A percentile compares a stretch with the other conserved stretches of the same genome.
Evolutionary conservation across 139 green algal genomes (phyloP).

Genomic region (Asterochloris erici): DNA sequence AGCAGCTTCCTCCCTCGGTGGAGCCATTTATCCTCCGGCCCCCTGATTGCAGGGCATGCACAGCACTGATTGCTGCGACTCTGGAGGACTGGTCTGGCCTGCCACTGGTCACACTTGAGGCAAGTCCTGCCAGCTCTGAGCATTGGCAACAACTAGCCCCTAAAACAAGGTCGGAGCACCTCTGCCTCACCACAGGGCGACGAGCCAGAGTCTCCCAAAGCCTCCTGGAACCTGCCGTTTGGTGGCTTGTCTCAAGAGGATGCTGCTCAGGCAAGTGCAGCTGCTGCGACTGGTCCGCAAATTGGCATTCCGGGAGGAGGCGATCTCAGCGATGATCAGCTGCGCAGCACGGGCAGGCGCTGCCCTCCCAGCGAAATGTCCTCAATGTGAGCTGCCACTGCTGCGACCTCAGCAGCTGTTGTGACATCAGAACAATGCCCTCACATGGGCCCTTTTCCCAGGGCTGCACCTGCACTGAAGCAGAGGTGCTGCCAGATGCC

Average conservation of each 20-base stretch:
- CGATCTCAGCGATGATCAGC: neutral
- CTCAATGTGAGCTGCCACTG: neutral
- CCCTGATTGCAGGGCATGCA: no score
- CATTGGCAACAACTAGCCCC: no score
- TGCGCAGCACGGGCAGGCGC: neutral
- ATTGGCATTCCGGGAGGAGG: slow-evolving; percentile 1
- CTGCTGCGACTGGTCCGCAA: neutral
- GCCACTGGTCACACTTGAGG: no score
- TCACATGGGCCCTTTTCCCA: no score
- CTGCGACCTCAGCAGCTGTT: neutral
- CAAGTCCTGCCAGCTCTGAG: no score
- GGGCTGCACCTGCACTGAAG: no score
- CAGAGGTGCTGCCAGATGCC: no score
- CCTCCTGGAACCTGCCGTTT: slow-evolving; percentile 27
- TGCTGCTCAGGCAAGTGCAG: neutral
- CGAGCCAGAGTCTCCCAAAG: slow-evolving; percentile 20
- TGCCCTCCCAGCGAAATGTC: neutral
- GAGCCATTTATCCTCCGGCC: no score
- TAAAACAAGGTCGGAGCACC: neutral
- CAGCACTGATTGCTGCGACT: no score
- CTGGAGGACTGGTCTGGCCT: no score
- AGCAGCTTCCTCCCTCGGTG: no score
- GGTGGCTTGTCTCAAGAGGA: neutral
- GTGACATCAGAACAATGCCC: no score
- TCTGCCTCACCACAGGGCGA: neutral